phyloP scores from a whole-genome alignment of 2,329 filamentous ascomycete species.

The Cytospora piceae region DNA sequence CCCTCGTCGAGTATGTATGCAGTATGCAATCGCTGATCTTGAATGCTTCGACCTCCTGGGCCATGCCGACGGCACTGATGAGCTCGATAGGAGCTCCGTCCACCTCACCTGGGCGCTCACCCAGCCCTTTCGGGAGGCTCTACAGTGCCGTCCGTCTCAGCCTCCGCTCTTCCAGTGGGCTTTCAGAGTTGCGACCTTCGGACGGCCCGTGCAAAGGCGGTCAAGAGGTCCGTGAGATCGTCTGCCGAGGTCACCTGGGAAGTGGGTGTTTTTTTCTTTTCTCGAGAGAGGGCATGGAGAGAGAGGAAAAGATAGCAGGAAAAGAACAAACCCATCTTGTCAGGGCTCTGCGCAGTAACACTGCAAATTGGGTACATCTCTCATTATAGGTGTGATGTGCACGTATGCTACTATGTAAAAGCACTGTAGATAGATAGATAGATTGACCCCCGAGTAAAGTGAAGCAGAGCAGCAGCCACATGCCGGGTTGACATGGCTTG shows the following conservation, averaged over 20 bases:
- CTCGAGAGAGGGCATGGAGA: background rate
- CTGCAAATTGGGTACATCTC: background rate
- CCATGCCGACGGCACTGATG: background rate
- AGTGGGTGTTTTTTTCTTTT: background rate
- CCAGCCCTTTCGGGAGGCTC: background rate
- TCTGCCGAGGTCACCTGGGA: background rate
- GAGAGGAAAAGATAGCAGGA: background rate
- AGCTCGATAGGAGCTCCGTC: background rate
- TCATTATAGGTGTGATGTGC: background rate
- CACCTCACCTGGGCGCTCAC: background rate
- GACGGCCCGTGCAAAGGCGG: background rate
- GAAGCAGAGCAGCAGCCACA: too few relatives aligned
- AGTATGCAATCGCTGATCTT: background rate
- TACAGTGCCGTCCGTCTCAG: background rate
- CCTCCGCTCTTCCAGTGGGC: background rate
- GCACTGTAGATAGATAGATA: background rate
- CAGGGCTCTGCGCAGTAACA: background rate
- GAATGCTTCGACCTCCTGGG: too few relatives aligned
- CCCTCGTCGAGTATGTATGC: background rate
- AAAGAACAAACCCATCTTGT: background rate
- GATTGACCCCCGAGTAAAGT: background rate
- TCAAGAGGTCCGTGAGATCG: background rate
- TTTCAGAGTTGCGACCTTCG: background rate
- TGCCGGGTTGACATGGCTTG: background rate
- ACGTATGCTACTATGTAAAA: background rate